These are phyloP conservation scores for Tephrocybe sp. DNA, from an alignment of 768 basidiomycete genomes.

Conservation along the genomic window DNA sequence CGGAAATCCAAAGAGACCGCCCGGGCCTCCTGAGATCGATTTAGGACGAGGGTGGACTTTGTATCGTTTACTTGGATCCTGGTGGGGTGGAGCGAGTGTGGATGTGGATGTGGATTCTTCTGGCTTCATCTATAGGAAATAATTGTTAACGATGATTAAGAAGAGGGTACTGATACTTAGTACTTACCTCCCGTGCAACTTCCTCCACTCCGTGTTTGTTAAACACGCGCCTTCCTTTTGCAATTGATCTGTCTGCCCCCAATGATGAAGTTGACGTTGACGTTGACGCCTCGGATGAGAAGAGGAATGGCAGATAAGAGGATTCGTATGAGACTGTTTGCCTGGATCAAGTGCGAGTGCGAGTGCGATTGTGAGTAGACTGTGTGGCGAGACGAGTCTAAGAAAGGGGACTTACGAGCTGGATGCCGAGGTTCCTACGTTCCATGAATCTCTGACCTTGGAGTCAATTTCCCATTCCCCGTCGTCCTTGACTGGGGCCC, in stretches of 20 bases:
- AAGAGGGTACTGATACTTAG: neutral
- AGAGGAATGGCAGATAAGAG: slow-evolving; percentile 68
- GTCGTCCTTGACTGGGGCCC: slow-evolving; percentile 58
- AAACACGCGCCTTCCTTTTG: slow-evolving; percentile 54
- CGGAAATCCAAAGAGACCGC: slow-evolving; percentile 20
- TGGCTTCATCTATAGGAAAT: slow-evolving; percentile 12
- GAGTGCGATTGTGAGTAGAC: no score
- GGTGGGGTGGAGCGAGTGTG: neutral
- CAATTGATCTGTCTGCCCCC: slow-evolving; percentile 17
- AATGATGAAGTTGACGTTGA: slow-evolving; percentile 20
- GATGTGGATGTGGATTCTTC: slow-evolving; percentile 12
- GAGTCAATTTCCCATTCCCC: slow-evolving; percentile 61
- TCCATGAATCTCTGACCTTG: slow-evolving; percentile 55
- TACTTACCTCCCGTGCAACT: slow-evolving; percentile 26
- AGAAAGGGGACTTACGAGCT: slow-evolving; percentile 17
- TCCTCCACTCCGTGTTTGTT: slow-evolving; percentile 47
- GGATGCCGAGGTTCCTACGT: slow-evolving; percentile 17
- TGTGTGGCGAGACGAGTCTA: no score
- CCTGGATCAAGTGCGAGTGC: no score
- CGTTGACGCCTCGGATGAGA: slow-evolving; percentile 32
- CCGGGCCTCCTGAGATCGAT: slow-evolving; percentile 23
- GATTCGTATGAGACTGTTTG: slow-evolving; percentile 47
- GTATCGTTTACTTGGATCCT: slow-evolving; percentile 5
- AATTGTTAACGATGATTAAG: slow-evolving; percentile 19
- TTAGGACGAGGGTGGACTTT: slow-evolving; percentile 19